Base-by-base conservation (phyloP, 208 protist species). In the Leishmania mexicana region DNA sequence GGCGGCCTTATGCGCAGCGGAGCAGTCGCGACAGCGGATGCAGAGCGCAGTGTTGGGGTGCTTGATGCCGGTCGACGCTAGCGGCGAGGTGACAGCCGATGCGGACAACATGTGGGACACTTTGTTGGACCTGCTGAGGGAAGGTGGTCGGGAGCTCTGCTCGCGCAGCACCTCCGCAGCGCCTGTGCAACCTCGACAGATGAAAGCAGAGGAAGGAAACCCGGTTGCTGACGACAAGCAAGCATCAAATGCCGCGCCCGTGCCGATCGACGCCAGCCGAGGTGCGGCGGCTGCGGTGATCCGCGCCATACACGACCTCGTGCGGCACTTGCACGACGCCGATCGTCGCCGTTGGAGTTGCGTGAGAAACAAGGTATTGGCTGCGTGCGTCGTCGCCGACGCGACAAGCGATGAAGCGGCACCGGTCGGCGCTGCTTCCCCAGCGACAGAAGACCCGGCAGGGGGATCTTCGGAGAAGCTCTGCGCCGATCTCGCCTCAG, bases 231-330 rank as follows among this genome's bases (percentile, higher is more conserved):
- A 47, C 42, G 70, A 53, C 8, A 51, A 19, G n/a, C 35, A 74
- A 54, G 6, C 21, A 7, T 28, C 5, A 13, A 8, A 51, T 54
- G 40, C 70, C 24, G 45, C 13, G 45, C 38, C 45, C 3, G 6
- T 47, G 70, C 24, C 24, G 47, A 24, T 38, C 51, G 73, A 62
- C 31, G 31, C 51, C 15, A 62, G n/a, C 13, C 51, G 45, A n/a
- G 15, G 81, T 28, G 78, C 77, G 45, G 73, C 68, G 4, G 67
- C 74, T 21, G 81, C 49, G 42, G 77, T 80, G 64, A 38, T 81
- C 40, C 60, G 70, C 45, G 38, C 70, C 8, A 47, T 49, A 21
- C 67, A 73, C 62, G 70, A 84, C 70, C 45, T 49, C 21, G n/a
- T 80, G 15, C 67, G 80, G 60, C 15, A 15, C 21, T 64, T 79